Percentiles rank a stretch among this genome's conserved stretches.
phyloP scores from a whole-genome alignment of 192 early-diverging fungal species.

The Blastocladiella britannica region DNA sequence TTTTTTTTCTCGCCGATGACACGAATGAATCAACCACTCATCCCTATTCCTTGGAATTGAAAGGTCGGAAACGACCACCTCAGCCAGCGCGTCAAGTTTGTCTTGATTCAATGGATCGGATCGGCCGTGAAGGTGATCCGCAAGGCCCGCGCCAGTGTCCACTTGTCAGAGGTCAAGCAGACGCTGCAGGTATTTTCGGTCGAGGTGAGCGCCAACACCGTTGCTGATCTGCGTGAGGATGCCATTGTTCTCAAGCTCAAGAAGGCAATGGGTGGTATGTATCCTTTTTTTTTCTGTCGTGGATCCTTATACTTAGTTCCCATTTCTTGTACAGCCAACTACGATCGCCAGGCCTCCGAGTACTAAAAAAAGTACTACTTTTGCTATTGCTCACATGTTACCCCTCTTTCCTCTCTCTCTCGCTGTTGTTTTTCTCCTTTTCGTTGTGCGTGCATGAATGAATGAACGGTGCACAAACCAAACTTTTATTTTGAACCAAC shows the following conservation, averaged over 20 bases:
- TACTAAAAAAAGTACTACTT: no score
- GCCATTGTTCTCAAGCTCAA: slow-evolving; percentile 37
- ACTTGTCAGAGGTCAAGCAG: slow-evolving; percentile 57
- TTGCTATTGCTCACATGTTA: no score
- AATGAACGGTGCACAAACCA: no score
- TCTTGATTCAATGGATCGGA: slow-evolving; percentile 48
- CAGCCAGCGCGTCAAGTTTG: slow-evolving; percentile 40
- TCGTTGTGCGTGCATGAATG: no score
- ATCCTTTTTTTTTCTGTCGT: no score
- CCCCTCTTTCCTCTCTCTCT: no score
- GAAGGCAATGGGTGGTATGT: slow-evolving; percentile 36
- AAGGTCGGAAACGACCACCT: slow-evolving; percentile 21
- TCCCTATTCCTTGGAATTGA: slow-evolving; percentile 4
- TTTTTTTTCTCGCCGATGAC: slow-evolving; percentile 10
- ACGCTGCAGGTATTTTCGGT: slow-evolving; percentile 45
- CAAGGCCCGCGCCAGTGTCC: slow-evolving; percentile 52
- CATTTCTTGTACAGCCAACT: no score
- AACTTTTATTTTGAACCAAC: no score
- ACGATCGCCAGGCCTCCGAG: no score
- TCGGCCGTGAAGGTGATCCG: slow-evolving; percentile 48
- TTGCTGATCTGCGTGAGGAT: slow-evolving; percentile 34
- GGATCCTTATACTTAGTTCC: no score
- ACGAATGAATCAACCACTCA: slow-evolving; percentile 11
- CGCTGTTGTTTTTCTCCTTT: no score
- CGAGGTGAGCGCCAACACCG: slow-evolving; percentile 40